Base-by-base conservation (phyloP, 805 yeast species). In the Candida hispaniensis region DNA sequence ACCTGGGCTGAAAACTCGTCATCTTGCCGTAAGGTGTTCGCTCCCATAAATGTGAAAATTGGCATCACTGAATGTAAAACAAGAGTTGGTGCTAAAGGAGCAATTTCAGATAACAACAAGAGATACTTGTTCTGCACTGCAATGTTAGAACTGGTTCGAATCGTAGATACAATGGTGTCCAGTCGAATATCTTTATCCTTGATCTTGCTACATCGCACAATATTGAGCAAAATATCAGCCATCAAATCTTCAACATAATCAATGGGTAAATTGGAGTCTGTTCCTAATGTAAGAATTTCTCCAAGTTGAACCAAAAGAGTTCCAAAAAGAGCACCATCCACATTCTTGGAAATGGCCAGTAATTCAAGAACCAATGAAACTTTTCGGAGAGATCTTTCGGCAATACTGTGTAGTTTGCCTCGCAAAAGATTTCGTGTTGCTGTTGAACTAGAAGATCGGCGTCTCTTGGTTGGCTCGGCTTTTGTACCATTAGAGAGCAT, bases 31-130 rank as follows among this genome's bases (percentile, higher is more conserved):
- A 91, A 72, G 9, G 96, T 86, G 50, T 85, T 93, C 8, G 97
- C 94, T 41, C 98, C 98, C 97, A 91, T 91, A 49, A 91, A 91
- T 1, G 98, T 91, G 64, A 91, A 91, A 34, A 91, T 88, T n/a
- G 98, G 98, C 98, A 91, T 91, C 6, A 91, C 94, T 2, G 95
- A 80, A 59, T 91, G 97, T 36, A 91, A 63, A 17, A 91, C 85
- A 18, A 79, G 72, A 50, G 88, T 96, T 6, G 97, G 95, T 8
- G 88, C 80, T 39, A 91, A 60, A 1, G 83, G 65, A 1, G 97
- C 97, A 46, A 91, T 62, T 30, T 83, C 78, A 2, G 96, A 79
- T 46, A 91, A 75, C 16, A 91, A 88, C 40, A 88, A 61, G 41
- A 91, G 62, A 33, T 88, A 60, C 46, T 85, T 71, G 59, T 91